A percentile compares a stretch with the other conserved stretches of the same genome.
Evolutionary conservation across 768 basidiomycete genomes (phyloP).

Genomic region (Phylloporus sp.): DNA sequence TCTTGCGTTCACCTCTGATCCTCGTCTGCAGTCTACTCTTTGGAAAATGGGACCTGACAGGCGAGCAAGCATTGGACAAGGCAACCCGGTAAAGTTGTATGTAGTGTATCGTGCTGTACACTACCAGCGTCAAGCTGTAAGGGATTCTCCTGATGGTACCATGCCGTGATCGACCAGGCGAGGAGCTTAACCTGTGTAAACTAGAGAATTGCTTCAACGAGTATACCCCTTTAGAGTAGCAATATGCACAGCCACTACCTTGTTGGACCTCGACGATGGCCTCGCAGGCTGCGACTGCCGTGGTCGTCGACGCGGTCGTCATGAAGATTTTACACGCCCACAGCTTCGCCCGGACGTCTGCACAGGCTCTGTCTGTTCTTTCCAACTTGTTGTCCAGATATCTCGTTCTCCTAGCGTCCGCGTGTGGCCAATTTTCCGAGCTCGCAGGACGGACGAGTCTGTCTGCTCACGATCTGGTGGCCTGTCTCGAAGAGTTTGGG

Average conservation of each 20-base stretch:
- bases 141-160: too few relatives aligned
- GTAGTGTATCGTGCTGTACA: neutral
- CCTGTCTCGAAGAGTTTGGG: constrained; percentile 72
- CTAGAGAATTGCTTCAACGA: too few relatives aligned
- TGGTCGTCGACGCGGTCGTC: constrained; percentile 61
- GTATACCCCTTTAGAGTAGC: too few relatives aligned
- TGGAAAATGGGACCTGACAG: constrained; percentile 42
- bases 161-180: too few relatives aligned
- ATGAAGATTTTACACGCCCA: constrained; percentile 73
- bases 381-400: constrained; percentile 77
- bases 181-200: too few relatives aligned
- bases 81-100: neutral
- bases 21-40: constrained; percentile 30
- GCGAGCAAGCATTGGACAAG: constrained; percentile 18
- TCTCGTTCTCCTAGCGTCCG: constrained; percentile 56
- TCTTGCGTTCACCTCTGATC: constrained; percentile 1
- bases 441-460: constrained; percentile 65
- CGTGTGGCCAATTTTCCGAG: constrained; percentile 68
- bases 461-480: constrained; percentile 54
- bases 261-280: constrained; percentile 14
- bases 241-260: too few relatives aligned
- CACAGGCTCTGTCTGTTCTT: constrained; percentile 63
- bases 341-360: constrained; percentile 69
- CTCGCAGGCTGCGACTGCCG: constrained; percentile 45
- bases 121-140: too few relatives aligned